phyloP scores from a whole-genome alignment of 192 early-diverging fungal species.

The Spizellomyces punctatus region DNA sequence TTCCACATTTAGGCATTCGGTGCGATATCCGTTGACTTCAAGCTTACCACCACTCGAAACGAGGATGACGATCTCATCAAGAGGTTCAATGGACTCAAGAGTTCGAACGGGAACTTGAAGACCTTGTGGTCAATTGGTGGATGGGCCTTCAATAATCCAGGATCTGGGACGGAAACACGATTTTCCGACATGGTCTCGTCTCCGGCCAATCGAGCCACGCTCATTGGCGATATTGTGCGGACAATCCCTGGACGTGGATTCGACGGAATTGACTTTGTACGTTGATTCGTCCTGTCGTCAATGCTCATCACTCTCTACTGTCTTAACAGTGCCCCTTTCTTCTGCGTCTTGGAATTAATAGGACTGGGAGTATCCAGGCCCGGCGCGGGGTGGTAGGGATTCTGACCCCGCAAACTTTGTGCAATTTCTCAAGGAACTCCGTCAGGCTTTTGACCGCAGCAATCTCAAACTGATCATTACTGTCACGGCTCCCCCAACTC shows the following conservation, averaged over 20 bases:
- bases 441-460: background rate
- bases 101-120: background rate
- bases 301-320: too few relatives aligned
- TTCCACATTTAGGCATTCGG: background rate
- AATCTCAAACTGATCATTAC: background rate
- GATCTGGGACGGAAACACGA: slow-evolving; percentile 11
- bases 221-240: background rate
- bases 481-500: background rate
- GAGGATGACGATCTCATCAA: slow-evolving; percentile 13
- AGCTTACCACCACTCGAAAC: background rate
- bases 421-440: slow-evolving; percentile 8
- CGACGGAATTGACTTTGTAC: slow-evolving; percentile 18
- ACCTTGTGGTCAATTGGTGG: slow-evolving; percentile 6
- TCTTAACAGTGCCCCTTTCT: background rate
- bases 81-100: slow-evolving; percentile 3
- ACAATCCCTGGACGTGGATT: slow-evolving; percentile 6
- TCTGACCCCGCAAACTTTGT: slow-evolving; percentile 2
- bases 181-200: slow-evolving; percentile 12
- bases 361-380: too few relatives aligned
- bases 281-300: too few relatives aligned
- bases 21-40: background rate
- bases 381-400: background rate
- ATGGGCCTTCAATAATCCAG: slow-evolving; percentile 19
- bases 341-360: background rate
- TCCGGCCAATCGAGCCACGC: background rate